phyloP scores from a whole-genome alignment of 371 early-diverging fungal genomes.

The Haplosporangium sp. region DNA sequence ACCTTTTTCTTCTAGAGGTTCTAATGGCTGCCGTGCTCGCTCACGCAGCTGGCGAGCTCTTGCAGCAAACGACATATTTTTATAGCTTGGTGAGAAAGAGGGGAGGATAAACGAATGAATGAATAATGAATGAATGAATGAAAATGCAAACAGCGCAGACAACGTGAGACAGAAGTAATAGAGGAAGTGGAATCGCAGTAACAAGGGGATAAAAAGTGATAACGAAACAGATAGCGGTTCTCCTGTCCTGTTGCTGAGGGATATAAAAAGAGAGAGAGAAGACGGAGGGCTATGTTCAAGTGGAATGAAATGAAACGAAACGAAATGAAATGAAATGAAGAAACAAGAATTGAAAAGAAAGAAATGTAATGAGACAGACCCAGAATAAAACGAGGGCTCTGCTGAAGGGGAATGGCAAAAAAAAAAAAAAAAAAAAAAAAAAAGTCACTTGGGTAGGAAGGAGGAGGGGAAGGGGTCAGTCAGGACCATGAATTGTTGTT shows the following conservation, averaged over 20 bases:
- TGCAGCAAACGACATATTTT: neutral
- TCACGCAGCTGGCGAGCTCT: neutral
- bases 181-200: neutral
- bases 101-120: neutral
- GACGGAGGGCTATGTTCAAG: neutral
- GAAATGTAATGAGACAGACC: too few species aligned
- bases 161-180: neutral
- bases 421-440: slow-evolving; percentile 2
- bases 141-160: too few species aligned
- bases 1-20: neutral
- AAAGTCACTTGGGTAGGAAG: slow-evolving; percentile 2
- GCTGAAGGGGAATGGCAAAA: neutral
- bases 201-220: neutral
- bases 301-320: slow-evolving; percentile 4
- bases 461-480: neutral
- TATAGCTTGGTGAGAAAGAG: neutral
- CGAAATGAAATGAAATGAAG: neutral
- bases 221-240: too few species aligned
- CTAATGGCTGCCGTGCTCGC: slow-evolving; percentile 3
- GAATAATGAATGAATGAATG: neutral
- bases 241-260: too few species aligned
- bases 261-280: neutral
- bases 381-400: too few species aligned
- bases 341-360: neutral
- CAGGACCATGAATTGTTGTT: too few species aligned